Conservation (phyloP, 352 stramenopile genomes). For the Peronospora belbahrii region DNA sequence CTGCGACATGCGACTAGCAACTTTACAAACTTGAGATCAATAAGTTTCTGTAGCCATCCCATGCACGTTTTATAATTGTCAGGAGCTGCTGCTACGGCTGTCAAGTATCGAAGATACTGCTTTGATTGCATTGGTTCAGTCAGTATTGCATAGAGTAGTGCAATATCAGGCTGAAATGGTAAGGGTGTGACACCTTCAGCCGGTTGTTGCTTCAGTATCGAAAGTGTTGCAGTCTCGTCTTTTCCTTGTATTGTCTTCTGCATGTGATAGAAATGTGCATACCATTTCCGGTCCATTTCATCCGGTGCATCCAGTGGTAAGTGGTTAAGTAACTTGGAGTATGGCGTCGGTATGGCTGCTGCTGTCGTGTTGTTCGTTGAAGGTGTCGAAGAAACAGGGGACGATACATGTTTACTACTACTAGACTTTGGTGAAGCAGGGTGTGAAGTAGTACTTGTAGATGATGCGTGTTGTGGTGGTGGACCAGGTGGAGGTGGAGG, state of each 20-base stretch:
- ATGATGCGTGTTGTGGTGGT: slow-evolving; percentile 24
- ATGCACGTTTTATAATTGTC: slow-evolving; percentile 78
- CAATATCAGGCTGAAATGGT: slow-evolving; percentile 72
- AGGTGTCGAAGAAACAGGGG: slow-evolving; percentile 27
- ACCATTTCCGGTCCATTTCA: slow-evolving; percentile 82
- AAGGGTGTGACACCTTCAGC: slow-evolving; percentile 27
- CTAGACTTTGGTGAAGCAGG: slow-evolving; percentile 3
- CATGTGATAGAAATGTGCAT: slow-evolving; percentile 80
- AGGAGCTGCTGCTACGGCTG: slow-evolving; percentile 34
- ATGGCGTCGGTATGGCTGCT: slow-evolving; percentile 26
- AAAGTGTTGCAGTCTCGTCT: slow-evolving; percentile 44
- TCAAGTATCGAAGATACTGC: slow-evolving; percentile 71
- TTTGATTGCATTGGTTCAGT: slow-evolving; percentile 66
- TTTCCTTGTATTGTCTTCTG: slow-evolving; percentile 75
- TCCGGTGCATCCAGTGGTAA: slow-evolving; percentile 63
- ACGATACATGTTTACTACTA: slow-evolving; percentile 4
- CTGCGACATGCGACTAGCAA: slow-evolving; percentile 64
- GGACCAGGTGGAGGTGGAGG: slow-evolving; percentile 34
- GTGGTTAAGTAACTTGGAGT: slow-evolving; percentile 71
- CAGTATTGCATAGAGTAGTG: slow-evolving; percentile 67
- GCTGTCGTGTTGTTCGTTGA: slow-evolving; percentile 11
- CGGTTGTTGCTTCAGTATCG: slow-evolving; percentile 54
- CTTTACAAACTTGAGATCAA: slow-evolving; percentile 78
- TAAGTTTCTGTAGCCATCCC: slow-evolving; percentile 69
- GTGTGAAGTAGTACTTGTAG: slow-evolving; percentile 3